Evolutionary conservation across 1,284 basidiomycete species (phyloP).

Genomic region (Leccinum fuscescens): DNA sequence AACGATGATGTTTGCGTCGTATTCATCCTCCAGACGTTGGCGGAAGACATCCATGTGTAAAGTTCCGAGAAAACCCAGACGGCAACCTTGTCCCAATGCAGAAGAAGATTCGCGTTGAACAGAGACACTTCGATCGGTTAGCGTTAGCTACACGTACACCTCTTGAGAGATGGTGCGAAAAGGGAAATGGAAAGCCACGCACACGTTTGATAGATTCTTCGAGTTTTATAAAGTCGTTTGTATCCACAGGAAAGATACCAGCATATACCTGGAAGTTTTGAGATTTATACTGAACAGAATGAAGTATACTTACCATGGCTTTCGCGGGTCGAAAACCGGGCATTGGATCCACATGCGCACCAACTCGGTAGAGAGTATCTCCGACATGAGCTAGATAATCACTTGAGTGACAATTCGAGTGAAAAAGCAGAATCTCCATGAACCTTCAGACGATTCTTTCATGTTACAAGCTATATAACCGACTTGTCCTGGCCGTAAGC

Average conservation of each 20-base stretch:
- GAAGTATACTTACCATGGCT: slow-evolving; percentile 70
- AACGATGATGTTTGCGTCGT: slow-evolving; percentile 85
- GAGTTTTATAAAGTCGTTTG: slow-evolving; percentile 82
- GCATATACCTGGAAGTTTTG: slow-evolving; percentile 74
- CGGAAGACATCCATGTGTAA: slow-evolving; percentile 97
- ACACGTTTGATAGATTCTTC: slow-evolving; percentile 93
- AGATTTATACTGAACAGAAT: not conserved
- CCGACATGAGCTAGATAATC: slow-evolving; percentile 77
- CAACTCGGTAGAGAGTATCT: slow-evolving; percentile 85
- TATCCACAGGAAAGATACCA: slow-evolving; percentile 93
- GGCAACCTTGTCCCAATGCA: slow-evolving; percentile 93
- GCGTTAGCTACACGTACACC: slow-evolving; percentile 56
- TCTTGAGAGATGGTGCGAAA: slow-evolving; percentile 12
- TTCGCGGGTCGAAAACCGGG: slow-evolving; percentile 92
- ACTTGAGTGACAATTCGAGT: slow-evolving; percentile 12
- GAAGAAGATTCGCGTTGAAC: slow-evolving; percentile 92
- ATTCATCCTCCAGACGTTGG: slow-evolving; percentile 96
- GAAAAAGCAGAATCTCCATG: not conserved
- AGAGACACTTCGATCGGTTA: slow-evolving; percentile 89
- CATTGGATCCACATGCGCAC: slow-evolving; percentile 79
- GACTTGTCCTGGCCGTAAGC: slow-evolving; percentile 85
- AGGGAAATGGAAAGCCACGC: slow-evolving; percentile 24
- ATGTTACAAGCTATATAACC: slow-evolving; percentile 93
- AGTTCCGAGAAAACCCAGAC: slow-evolving; percentile 93
- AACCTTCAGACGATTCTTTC: slow-evolving; percentile 97